A percentile compares a stretch with the other conserved stretches of the same genome.
These are phyloP conservation scores for Knoxdaviesia proteae DNA, from an alignment of 2,329 filamentous ascomycete species.

Conservation along the genomic window DNA sequence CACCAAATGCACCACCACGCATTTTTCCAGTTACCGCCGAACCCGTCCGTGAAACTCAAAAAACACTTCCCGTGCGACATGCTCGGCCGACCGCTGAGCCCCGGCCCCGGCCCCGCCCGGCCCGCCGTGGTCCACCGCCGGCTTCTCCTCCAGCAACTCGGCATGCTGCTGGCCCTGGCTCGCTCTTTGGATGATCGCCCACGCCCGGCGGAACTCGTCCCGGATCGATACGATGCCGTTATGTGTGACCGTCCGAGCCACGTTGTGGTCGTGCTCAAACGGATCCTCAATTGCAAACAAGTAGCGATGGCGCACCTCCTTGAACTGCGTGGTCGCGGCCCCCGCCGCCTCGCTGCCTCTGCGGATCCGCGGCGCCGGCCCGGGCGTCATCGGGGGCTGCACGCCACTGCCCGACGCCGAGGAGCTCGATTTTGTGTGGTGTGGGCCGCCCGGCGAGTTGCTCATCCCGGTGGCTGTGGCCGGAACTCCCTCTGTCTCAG, in stretches of 20 bases:
- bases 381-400: slow-evolving; percentile 1
- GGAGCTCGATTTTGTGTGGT: no score
- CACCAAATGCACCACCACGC: no score
- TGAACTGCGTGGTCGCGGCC: slow-evolving; percentile 21
- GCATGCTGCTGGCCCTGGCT: slow-evolving; percentile 22
- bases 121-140: slow-evolving; percentile 1
- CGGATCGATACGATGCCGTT: slow-evolving; percentile 63
- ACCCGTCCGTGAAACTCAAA: no score
- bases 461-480: no score
- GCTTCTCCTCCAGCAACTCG: slow-evolving; percentile 28
- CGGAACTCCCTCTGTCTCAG: not conserved
- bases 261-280: slow-evolving; percentile 74
- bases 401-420: no score
- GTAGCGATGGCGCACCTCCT: slow-evolving; percentile 60
- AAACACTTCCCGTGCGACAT: no score
- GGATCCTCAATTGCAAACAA: slow-evolving; percentile 84
- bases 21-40: no score
- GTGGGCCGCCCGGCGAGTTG: no score
- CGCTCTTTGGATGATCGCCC: slow-evolving; percentile 42
- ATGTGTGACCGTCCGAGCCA: slow-evolving; percentile 69
- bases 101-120: not conserved
- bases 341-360: not conserved
- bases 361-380: slow-evolving; percentile 5
- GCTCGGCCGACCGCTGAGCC: not conserved
- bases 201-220: slow-evolving; percentile 67